Percentiles rank a stretch among this genome's conserved stretches.
phyloP scores from a whole-genome alignment of 192 early-diverging fungal species.

The Entomortierella beljakovae region DNA sequence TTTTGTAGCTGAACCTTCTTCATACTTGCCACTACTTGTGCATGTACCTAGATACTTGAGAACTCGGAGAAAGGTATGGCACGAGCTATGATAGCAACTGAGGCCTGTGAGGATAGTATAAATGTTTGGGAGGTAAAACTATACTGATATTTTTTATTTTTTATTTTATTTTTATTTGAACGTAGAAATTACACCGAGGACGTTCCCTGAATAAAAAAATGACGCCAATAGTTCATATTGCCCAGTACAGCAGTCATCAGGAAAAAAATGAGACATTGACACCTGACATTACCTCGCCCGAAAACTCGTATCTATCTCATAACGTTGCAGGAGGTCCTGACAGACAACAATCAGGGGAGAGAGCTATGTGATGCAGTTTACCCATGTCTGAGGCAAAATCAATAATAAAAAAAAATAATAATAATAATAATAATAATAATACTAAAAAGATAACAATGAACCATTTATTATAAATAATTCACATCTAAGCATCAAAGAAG shows the following conservation, averaged over 20 bases:
- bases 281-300: constrained; percentile 24
- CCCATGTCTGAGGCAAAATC: too few species aligned
- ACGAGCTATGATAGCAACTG: too few species aligned
- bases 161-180: not conserved
- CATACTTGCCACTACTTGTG: constrained; percentile 16
- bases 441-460: too few species aligned
- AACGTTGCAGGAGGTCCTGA: not conserved
- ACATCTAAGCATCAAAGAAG: too few species aligned
- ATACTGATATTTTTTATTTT: not conserved
- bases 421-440: too few species aligned
- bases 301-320: constrained; percentile 5
- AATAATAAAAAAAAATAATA: too few species aligned
- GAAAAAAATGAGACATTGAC: constrained; percentile 2
- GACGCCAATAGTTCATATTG: constrained; percentile 11
- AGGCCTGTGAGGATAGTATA: too few species aligned
- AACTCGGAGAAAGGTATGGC: constrained; percentile 14
- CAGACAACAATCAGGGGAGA: too few species aligned
- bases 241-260: not conserved
- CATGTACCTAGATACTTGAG: constrained; percentile 25
- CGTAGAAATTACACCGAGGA: not conserved
- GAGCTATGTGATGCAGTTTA: not conserved
- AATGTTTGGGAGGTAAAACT: too few species aligned
- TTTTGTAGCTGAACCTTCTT: constrained; percentile 9
- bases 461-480: too few species aligned
- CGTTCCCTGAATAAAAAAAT: not conserved